Evolutionary conservation across 345 rosid species (phyloP), one percentile per base, ranked within the genome.

Genomic region (Stellera chamaejasme): DNA sequence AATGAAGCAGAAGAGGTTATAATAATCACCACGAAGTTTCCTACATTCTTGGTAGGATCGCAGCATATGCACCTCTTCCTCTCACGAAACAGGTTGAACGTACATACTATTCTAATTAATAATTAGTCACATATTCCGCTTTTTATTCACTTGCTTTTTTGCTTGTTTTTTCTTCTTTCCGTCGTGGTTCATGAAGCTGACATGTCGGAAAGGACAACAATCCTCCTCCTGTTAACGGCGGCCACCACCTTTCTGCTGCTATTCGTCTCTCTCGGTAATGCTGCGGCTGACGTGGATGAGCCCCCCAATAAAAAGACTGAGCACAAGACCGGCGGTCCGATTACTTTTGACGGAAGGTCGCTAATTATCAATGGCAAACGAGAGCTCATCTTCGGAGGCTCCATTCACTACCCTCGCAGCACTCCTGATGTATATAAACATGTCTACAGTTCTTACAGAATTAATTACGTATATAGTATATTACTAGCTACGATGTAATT

Each of bases 341-440:
- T 85, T 11, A 65, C 66, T 2, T 82, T 79, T 43, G 92, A 85
- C 57, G 73, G 62, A 28, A 75, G 68, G 48, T 82, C 92, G 10
- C 36, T 82, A 62, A 77, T 82, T 44, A 5, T 85, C 44, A 59
- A 82, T 63, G 92, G 92, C 4, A 70, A 55, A 48, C 66, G 92
- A 64, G 78, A 79, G 60, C 77, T 85, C 56, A 69, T 85, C 36
- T 85, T 79, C 57, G 78, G 86, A 8, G 92, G 92, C 2, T 78
- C 92, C 14, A 76, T 85, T 12, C 92, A 84, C 63, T 84, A 84
- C 56, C 72, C 92, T 9, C 73, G 92, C 2, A 77, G 88, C 67
- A 73, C 84, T 2, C 86, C 88, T 0, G 82, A 79, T 7, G 87
- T 79, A 75, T 27, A 64, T 27, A 8, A 19, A 3, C 13, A 19